Percentiles rank a stretch among this genome's conserved stretches.
Conservation (phyloP, 768 basidiomycete genomes). For the Arthromyces matolae region DNA sequence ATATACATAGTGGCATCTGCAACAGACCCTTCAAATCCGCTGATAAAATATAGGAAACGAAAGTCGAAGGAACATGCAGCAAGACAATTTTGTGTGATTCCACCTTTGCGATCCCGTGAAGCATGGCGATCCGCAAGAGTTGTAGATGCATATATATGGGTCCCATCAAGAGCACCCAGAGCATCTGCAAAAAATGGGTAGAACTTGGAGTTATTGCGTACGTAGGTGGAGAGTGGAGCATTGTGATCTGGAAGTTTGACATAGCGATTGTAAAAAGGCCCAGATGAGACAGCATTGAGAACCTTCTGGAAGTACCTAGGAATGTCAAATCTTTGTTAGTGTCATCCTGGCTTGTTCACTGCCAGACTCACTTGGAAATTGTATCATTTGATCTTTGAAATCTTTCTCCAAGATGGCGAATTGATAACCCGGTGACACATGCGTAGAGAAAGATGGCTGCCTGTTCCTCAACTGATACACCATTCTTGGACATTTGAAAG, state of each 20-base stretch:
- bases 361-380: constrained; percentile 3
- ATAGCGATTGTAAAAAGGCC: constrained; percentile 16
- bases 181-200: constrained; percentile 24
- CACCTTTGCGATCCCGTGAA: constrained; percentile 14
- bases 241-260: constrained; percentile 7
- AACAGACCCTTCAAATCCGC: constrained; percentile 29
- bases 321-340: too few relatives aligned
- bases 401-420: constrained; percentile 21
- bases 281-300: constrained; percentile 4
- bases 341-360: too few relatives aligned
- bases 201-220: constrained; percentile 20
- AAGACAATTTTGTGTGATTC: constrained; percentile 26
- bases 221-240: constrained; percentile 5
- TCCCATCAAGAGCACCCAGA: constrained; percentile 23
- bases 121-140: constrained; percentile 1
- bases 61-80: constrained; percentile 26
- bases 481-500: background rate
- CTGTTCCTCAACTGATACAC: constrained; percentile 13
- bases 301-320: constrained; percentile 7
- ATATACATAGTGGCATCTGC: constrained; percentile 22
- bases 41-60: constrained; percentile 23
- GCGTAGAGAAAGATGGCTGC: constrained; percentile 25
- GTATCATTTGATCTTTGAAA: constrained; percentile 21
- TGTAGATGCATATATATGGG: constrained; percentile 9
- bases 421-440: constrained; percentile 18